phyloP scores from a whole-genome alignment of 2,329 filamentous ascomycete species.

The Sarocladium kiliense region DNA sequence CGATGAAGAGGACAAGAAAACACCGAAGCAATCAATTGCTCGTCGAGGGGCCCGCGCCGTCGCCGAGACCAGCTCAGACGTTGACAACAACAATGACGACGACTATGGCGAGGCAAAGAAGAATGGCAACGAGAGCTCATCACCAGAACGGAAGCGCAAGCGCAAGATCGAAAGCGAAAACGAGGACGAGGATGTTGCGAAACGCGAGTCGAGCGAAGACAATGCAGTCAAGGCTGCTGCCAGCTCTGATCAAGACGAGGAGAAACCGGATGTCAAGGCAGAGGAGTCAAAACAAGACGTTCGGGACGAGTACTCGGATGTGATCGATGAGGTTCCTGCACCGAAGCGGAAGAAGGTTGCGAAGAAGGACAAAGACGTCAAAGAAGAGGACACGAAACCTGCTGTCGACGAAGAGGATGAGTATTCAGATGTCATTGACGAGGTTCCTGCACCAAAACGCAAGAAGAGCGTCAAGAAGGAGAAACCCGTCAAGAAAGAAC shows the following conservation, averaged over 20 bases:
- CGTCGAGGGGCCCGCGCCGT: constrained; percentile 10
- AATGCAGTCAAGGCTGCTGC: constrained; percentile 1
- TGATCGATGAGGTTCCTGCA: constrained; percentile 68
- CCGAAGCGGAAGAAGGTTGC: constrained; percentile 43
- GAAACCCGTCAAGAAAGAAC: constrained; percentile 21
- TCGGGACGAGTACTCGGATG: constrained; percentile 36
- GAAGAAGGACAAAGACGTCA: constrained; percentile 21
- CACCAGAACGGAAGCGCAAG: constrained; percentile 13
- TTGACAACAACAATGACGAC: constrained; percentile 11
- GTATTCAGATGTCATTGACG: constrained; percentile 61
- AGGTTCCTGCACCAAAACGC: constrained; percentile 54
- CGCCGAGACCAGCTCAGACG: constrained; percentile 11
- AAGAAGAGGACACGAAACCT: constrained; percentile 18
- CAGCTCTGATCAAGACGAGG: constrained; percentile 14
- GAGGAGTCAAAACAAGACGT: constrained; percentile 24
- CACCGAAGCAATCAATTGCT: neutral
- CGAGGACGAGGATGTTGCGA: constrained; percentile 13
- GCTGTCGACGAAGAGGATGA: constrained; percentile 30
- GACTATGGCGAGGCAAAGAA: constrained; percentile 17
- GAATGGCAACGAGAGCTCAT: constrained; percentile 11
- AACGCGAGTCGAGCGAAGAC: constrained; percentile 12
- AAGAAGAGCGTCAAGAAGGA: constrained; percentile 24
- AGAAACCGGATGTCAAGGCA: constrained; percentile 14
- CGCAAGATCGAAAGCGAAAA: constrained; percentile 12
- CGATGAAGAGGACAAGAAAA: neutral